These are phyloP conservation scores for Phanerochaete carnosa DNA, from an alignment of 768 basidiomycete species.

Conservation along the genomic window DNA sequence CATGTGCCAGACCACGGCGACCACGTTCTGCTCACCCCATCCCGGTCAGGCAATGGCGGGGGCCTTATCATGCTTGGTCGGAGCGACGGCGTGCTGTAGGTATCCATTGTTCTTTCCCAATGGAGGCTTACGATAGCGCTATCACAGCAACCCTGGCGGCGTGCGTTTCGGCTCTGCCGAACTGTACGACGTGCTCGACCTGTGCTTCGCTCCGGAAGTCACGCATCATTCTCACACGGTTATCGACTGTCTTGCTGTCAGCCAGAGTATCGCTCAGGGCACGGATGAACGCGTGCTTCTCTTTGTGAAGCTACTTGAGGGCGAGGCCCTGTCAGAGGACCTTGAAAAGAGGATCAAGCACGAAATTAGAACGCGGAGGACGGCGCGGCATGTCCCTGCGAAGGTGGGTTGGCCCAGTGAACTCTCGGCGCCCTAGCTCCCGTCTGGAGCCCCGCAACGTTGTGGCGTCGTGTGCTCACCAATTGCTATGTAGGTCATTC, in stretches of 20 bases:
- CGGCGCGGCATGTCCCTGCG: slow-evolving; percentile 76
- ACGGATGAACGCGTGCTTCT: slow-evolving; percentile 74
- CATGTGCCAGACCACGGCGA: slow-evolving; percentile 61
- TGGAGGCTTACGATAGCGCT: slow-evolving; percentile 3
- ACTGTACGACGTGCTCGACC: slow-evolving; percentile 75
- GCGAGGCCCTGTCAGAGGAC: slow-evolving; percentile 43
- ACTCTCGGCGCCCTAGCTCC: slow-evolving; percentile 7
- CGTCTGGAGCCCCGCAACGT: slow-evolving; percentile 18
- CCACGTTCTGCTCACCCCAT: slow-evolving; percentile 66
- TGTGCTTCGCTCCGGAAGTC: slow-evolving; percentile 46
- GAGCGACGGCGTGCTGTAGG: slow-evolving; percentile 77
- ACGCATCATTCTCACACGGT: slow-evolving; percentile 38
- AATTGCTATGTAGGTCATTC: slow-evolving; percentile 51
- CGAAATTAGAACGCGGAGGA: slow-evolving; percentile 60
- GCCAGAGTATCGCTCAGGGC: slow-evolving; percentile 61
- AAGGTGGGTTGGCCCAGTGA: slow-evolving; percentile 40
- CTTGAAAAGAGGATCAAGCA: slow-evolving; percentile 55
- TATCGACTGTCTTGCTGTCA: slow-evolving; percentile 66
- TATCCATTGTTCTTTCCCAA: slow-evolving; percentile 15
- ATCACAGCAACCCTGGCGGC: slow-evolving; percentile 70
- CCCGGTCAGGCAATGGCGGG: slow-evolving; percentile 67
- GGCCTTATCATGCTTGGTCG: slow-evolving; percentile 79
- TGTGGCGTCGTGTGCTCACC: slow-evolving; percentile 13
- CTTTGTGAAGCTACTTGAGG: slow-evolving; percentile 63
- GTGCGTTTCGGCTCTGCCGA: slow-evolving; percentile 80